Conservation (phyloP, 371 early-diverging fungal genomes). For the Apophysomyces trapeziformis region DNA sequence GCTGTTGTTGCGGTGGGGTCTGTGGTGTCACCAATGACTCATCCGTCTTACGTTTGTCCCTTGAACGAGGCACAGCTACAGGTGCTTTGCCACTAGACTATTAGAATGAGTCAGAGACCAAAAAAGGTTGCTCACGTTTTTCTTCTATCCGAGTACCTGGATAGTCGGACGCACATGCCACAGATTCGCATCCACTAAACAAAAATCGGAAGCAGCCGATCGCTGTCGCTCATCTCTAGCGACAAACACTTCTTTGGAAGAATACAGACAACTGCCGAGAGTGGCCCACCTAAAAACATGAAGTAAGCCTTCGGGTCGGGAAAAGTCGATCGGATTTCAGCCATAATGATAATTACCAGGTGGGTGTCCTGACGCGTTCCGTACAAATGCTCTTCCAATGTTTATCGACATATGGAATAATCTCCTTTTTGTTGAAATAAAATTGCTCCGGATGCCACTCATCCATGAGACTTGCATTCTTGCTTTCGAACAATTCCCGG, state of each 20-base stretch:
- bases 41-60: slow-evolving; percentile 29
- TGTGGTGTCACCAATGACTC: slow-evolving; percentile 3
- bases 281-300: slow-evolving; percentile 61
- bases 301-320: neutral
- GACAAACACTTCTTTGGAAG: slow-evolving; percentile 64
- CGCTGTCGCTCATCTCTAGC: slow-evolving; percentile 65
- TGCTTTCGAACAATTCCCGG: slow-evolving; percentile 52
- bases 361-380: slow-evolving; percentile 65
- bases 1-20: slow-evolving; percentile 29
- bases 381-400: slow-evolving; percentile 74
- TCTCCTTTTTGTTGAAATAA: slow-evolving; percentile 71
- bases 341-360: slow-evolving; percentile 47
- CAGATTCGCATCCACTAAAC: slow-evolving; percentile 60
- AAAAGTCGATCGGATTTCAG: neutral
- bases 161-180: slow-evolving; percentile 68
- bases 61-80: slow-evolving; percentile 21
- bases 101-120: neutral
- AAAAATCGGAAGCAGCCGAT: slow-evolving; percentile 70
- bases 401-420: slow-evolving; percentile 69
- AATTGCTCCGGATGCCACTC: slow-evolving; percentile 62
- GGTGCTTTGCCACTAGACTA: slow-evolving; percentile 23
- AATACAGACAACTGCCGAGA: slow-evolving; percentile 66
- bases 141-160: slow-evolving; percentile 32
- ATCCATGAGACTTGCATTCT: slow-evolving; percentile 52
- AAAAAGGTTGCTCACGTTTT: neutral